Evolutionary conservation across 257 asterid genomes (phyloP).

Genomic region (Plantago elongata): DNA sequence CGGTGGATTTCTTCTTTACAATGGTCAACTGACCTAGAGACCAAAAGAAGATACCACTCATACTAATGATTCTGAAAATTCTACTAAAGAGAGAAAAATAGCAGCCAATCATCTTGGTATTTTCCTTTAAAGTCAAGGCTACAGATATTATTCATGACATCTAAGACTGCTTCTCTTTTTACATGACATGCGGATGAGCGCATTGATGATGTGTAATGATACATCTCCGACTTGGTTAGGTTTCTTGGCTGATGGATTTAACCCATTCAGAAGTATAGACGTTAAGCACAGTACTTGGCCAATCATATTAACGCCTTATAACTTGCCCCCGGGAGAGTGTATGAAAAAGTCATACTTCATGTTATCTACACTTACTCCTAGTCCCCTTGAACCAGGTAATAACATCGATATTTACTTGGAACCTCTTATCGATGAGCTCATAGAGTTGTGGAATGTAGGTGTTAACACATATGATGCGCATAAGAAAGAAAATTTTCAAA

Average conservation of each 20-base stretch:
- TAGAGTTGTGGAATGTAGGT: neutral
- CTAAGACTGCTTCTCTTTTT: conserved; percentile 3
- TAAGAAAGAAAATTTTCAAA: neutral
- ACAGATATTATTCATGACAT: conserved; percentile 1
- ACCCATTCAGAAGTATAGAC: neutral
- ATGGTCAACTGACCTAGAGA: too few relatives aligned
- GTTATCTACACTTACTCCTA: neutral
- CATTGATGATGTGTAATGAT: neutral
- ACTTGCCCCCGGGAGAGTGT: conserved; percentile 6
- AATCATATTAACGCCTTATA: neutral
- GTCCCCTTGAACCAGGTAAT: conserved; percentile 7
- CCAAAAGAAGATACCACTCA: neutral
- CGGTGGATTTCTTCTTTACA: too few relatives aligned
- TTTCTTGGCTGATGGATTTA: neutral
- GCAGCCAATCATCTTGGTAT: neutral
- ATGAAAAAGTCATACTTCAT: conserved; percentile 1
- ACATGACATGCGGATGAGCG: neutral
- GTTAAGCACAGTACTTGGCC: conserved; percentile 1
- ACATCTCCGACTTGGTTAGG: conserved; percentile 7
- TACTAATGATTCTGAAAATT: neutral
- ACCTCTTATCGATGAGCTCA: neutral
- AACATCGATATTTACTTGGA: conserved; percentile 6
- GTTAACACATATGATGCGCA: conserved; percentile 1
- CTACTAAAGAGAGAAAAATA: neutral
- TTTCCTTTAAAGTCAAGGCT: conserved; percentile 10